A percentile compares a stretch with the other conserved stretches of the same genome.
Evolutionary conservation across 1,139 yeast species (phyloP).

Genomic region (Williopsis jadinii): DNA sequence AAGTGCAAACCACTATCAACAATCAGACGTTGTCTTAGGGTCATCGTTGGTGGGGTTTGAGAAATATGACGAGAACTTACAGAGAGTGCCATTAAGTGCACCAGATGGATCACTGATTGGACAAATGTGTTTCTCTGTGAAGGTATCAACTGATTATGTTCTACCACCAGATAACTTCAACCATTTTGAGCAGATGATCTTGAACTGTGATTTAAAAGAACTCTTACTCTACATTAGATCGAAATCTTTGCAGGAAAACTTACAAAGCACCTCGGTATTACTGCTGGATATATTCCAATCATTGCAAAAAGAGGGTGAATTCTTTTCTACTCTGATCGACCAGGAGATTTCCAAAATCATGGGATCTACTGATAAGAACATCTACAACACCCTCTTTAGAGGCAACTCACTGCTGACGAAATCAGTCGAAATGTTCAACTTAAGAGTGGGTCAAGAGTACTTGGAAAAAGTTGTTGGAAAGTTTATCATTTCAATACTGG

Average conservation of each 20-base stretch:
- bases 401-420: constrained; percentile 81
- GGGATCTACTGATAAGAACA: constrained; percentile 25
- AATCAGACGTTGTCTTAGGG: constrained; percentile 37
- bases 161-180: constrained; percentile 53
- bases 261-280: constrained; percentile 48
- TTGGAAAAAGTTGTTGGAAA: constrained; percentile 66
- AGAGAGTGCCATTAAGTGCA: constrained; percentile 25
- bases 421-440: constrained; percentile 69
- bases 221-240: constrained; percentile 36
- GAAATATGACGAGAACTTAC: constrained; percentile 31
- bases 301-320: constrained; percentile 53
- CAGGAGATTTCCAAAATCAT: constrained; percentile 38
- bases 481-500: constrained; percentile 50
- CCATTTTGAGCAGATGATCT: constrained; percentile 52
- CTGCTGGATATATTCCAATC: constrained; percentile 62
- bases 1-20: constrained; percentile 16
- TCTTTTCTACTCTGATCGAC: constrained; percentile 65
- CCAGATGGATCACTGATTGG: constrained; percentile 40
- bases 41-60: constrained; percentile 51
- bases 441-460: constrained; percentile 74
- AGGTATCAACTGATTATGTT: constrained; percentile 50
- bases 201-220: constrained; percentile 44
- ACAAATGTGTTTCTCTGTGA: constrained; percentile 48
- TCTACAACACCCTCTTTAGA: constrained; percentile 71
- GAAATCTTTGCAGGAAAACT: constrained; percentile 20